Conservation (phyloP, 106 monocot species). For the Cymbidium sinense region DNA sequence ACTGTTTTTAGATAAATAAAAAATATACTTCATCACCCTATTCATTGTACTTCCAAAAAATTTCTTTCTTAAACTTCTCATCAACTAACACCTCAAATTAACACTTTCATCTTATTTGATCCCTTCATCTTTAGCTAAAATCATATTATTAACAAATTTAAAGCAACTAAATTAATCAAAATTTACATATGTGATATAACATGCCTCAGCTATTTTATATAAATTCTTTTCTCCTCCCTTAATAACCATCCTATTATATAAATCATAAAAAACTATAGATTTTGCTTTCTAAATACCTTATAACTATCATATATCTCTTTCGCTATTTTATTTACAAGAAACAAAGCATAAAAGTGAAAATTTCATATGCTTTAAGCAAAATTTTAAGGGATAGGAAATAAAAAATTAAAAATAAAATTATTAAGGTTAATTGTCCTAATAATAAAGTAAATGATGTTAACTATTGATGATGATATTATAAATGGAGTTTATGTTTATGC, state of each 20-base stretch:
- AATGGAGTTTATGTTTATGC: not conserved
- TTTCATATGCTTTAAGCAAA: not conserved
- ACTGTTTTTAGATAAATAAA: not conserved
- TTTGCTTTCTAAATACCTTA: not conserved
- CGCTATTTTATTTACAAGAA: not conserved
- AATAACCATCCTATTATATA: not conserved
- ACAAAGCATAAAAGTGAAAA: not conserved
- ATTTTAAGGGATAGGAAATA: not conserved
- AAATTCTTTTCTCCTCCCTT: not conserved
- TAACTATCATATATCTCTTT: not conserved
- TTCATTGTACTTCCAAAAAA: too few relatives aligned
- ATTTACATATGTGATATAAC: too few relatives aligned
- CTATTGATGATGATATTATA: too few relatives aligned
- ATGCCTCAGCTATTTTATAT: not conserved
- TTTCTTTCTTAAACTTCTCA: too few relatives aligned
- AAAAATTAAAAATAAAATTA: not conserved
- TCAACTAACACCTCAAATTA: too few relatives aligned
- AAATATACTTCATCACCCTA: too few relatives aligned
- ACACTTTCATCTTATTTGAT: too few relatives aligned
- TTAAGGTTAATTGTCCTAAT: not conserved
- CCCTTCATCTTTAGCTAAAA: too few relatives aligned
- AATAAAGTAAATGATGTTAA: not conserved
- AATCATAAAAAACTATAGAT: not conserved
- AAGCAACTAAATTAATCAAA: too few relatives aligned
- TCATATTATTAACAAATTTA: too few relatives aligned